Evolutionary conservation across 1,139 yeast genomes (phyloP).

Genomic region (Scheffersomyces quercinus): DNA sequence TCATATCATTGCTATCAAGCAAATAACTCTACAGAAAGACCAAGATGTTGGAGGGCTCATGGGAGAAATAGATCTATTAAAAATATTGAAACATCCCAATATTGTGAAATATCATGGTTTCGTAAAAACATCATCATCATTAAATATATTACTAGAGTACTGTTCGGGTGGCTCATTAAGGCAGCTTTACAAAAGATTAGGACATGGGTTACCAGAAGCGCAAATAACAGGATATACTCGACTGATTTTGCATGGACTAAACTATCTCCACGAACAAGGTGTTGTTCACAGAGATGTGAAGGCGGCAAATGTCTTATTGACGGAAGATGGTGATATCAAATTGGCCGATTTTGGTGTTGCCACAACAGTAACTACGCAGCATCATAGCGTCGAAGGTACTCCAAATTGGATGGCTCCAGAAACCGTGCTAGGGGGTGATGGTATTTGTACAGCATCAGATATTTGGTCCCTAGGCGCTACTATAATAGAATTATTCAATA

Average conservation of each 20-base stretch:
- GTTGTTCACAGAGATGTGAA: slow-evolving; percentile 79
- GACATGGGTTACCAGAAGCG: slow-evolving; percentile 58
- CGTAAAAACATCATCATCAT: slow-evolving; percentile 63
- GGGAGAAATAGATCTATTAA: slow-evolving; percentile 86
- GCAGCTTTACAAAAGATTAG: slow-evolving; percentile 58
- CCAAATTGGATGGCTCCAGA: slow-evolving; percentile 94
- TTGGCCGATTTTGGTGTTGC: slow-evolving; percentile 84
- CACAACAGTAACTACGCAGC: slow-evolving; percentile 49
- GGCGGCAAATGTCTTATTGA: slow-evolving; percentile 72
- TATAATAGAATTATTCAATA: slow-evolving; percentile 80
- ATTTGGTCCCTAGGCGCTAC: slow-evolving; percentile 97
- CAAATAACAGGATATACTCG: slow-evolving; percentile 60
- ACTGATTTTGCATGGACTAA: slow-evolving; percentile 76
- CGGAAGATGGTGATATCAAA: slow-evolving; percentile 61
- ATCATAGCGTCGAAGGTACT: slow-evolving; percentile 57
- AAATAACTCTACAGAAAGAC: slow-evolving; percentile 57
- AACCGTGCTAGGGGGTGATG: slow-evolving; percentile 71
- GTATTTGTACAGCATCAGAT: slow-evolving; percentile 85
- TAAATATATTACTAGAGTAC: slow-evolving; percentile 71
- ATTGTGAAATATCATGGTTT: slow-evolving; percentile 91
- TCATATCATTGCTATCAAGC: slow-evolving; percentile 83
- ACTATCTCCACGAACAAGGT: slow-evolving; percentile 67
- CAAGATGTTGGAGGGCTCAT: slow-evolving; percentile 53
- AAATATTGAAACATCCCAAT: slow-evolving; percentile 77
- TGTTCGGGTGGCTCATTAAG: slow-evolving; percentile 88